Evolutionary conservation across 768 basidiomycete species (phyloP).

Genomic region (Tulasnella sp.): DNA sequence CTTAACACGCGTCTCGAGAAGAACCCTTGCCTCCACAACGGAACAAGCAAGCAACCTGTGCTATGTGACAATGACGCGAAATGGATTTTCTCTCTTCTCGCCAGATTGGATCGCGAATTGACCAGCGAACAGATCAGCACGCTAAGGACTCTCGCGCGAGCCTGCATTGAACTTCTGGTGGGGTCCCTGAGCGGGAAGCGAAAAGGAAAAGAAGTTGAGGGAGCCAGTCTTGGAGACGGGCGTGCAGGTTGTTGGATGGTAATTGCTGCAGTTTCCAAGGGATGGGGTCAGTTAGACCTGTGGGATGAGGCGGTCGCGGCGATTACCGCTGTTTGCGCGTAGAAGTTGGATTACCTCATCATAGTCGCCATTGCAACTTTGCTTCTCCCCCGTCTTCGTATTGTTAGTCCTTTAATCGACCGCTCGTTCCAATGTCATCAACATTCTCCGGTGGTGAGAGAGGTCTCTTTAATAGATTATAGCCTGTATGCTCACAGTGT

Average conservation of each 20-base stretch:
- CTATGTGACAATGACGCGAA: conserved; percentile 7
- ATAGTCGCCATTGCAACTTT: background rate
- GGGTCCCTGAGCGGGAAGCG: background rate
- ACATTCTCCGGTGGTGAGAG: conserved; percentile 1
- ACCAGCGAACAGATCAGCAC: conserved; percentile 13
- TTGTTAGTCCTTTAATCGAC: background rate
- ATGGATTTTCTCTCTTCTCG: conserved; percentile 16
- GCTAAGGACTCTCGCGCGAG: conserved; percentile 8
- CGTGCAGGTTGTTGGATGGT: conserved; percentile 16
- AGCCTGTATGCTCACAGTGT: background rate
- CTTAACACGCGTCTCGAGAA: conserved; percentile 5
- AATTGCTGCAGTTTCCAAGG: conserved; percentile 10
- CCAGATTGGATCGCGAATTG: conserved; percentile 5
- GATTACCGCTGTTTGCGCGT: conserved; percentile 2
- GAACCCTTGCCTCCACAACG: background rate
- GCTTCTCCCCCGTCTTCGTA: background rate
- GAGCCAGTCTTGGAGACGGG: background rate
- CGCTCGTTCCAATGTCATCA: conserved; percentile 2
- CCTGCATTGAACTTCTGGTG: conserved; percentile 5
- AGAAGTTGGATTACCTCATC: background rate
- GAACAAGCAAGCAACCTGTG: background rate
- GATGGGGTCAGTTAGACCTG: conserved; percentile 17
- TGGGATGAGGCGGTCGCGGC: conserved; percentile 14
- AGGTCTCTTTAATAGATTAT: background rate
- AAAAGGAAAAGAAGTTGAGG: background rate